These are phyloP conservation scores for Cucumis cinereus DNA, from an alignment of 306 rosid genomes.

Conservation along the genomic window DNA sequence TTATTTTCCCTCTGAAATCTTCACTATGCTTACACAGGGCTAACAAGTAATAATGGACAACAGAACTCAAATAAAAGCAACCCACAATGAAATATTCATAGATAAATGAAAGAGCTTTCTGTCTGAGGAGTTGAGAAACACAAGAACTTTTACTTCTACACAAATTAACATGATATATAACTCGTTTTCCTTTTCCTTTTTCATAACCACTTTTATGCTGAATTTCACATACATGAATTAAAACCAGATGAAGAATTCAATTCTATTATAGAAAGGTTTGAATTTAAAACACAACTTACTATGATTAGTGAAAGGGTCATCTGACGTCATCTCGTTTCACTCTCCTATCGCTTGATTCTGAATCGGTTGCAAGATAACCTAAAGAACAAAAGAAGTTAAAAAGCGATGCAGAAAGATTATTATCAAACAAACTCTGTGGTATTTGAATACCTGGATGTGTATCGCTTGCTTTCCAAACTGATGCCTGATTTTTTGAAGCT, in stretches of 20 bases:
- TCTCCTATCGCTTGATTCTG: constrained; percentile 48
- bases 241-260: not conserved
- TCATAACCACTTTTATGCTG: not conserved
- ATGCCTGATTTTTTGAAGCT: constrained; percentile 37
- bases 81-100: not conserved
- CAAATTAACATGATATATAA: not conserved
- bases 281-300: constrained; percentile 2
- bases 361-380: constrained; percentile 76
- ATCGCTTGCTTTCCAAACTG: constrained; percentile 32
- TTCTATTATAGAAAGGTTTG: not conserved
- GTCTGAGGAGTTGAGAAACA: not conserved
- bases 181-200: not conserved
- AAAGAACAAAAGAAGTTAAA: constrained; percentile 1
- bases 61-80: not conserved
- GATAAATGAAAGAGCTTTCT: not conserved
- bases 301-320: constrained; percentile 1
- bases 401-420: not conserved
- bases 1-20: not conserved
- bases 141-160: not conserved
- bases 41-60: not conserved
- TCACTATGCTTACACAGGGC: not conserved
- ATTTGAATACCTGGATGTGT: constrained; percentile 51
- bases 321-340: constrained; percentile 20
- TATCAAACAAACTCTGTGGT: not conserved
- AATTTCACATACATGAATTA: not conserved